Evolutionary conservation across 257 asterid species (phyloP), one percentile per base, ranked within the genome.

Genomic region (Eucommia ulmoides): DNA sequence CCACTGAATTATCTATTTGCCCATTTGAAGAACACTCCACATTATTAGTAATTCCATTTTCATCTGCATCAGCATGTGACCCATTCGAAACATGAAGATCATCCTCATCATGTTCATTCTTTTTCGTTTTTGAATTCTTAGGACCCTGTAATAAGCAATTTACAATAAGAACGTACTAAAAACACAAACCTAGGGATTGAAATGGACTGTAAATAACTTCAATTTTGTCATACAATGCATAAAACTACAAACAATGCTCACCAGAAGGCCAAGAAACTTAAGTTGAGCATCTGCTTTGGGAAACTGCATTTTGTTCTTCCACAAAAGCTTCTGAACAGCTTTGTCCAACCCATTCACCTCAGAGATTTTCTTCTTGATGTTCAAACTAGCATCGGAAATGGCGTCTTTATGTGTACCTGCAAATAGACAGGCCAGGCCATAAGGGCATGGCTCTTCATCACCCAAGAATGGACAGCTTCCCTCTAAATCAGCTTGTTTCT

Each of bases 241-340:
- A n/a, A n/a, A n/a, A n/a, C n/a, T n/a, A 18, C 0, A 2, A 18
- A 42, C 19, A 10, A 45, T 65, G 59, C 78, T 66, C 66, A 68
- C 96, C 74, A 47, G 35, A 67, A 83, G 81, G 56, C 96, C 95
- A 50, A 86, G 96, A 70, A 55, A 72, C 68, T 79, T 83, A 49
- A 91, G 84, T 4, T 67, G 60, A 33, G 88, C 81, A 60, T 86
- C 87, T 1, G 99, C 80, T 66, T 86, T 83, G 8, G 84, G 78
- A 49, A 83, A 86, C 69, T 72, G 78, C 84, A 91, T 74, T 64
- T 79, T 83, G 64, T 86, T 86, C 69, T 91, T 91, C 99, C 99
- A 86, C 49, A 91, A 71, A 56, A 91, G 87, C 84, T 69, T 86
- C 80, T 91, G 99, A 50, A 88, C 79, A 53, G 83, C 94, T 82